Percentiles rank a stretch among this genome's conserved stretches.
phyloP scores from a whole-genome alignment of 169 alveolate genomes.

The Plasmodium inui region DNA sequence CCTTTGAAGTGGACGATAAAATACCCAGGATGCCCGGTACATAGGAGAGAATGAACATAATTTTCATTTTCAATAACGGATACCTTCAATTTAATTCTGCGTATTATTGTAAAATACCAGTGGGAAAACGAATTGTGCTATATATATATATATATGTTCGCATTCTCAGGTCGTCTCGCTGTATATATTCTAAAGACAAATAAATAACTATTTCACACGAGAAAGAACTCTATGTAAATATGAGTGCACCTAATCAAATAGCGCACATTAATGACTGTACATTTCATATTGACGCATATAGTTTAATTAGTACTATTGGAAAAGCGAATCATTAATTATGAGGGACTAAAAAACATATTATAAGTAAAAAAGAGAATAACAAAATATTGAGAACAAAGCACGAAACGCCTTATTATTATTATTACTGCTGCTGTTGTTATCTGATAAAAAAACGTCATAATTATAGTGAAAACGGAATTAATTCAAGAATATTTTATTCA shows the following conservation, averaged over 20 bases:
- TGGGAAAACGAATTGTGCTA: background rate
- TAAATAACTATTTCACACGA: background rate
- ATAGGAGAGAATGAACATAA: conserved; percentile 6
- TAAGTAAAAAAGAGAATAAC: background rate
- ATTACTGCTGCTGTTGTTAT: background rate
- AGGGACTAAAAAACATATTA: background rate
- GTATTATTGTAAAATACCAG: background rate
- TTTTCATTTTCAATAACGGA: background rate
- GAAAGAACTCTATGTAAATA: conserved; percentile 1
- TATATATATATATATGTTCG: background rate
- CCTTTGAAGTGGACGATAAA: conserved; percentile 5
- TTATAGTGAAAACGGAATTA: background rate
- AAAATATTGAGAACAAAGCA: background rate
- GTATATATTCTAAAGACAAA: background rate
- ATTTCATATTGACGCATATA: background rate
- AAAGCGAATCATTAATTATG: background rate
- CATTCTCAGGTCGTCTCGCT: background rate
- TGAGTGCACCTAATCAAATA: background rate
- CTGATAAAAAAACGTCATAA: background rate
- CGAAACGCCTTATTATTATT: too few relatives aligned
- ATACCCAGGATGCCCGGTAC: background rate
- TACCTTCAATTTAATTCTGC: background rate
- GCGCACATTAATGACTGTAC: background rate
- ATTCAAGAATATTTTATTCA: background rate
- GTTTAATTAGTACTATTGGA: too few relatives aligned